Conservation (phyloP, 2,329 filamentous ascomycete genomes). For the Exserohilum turcica region DNA sequence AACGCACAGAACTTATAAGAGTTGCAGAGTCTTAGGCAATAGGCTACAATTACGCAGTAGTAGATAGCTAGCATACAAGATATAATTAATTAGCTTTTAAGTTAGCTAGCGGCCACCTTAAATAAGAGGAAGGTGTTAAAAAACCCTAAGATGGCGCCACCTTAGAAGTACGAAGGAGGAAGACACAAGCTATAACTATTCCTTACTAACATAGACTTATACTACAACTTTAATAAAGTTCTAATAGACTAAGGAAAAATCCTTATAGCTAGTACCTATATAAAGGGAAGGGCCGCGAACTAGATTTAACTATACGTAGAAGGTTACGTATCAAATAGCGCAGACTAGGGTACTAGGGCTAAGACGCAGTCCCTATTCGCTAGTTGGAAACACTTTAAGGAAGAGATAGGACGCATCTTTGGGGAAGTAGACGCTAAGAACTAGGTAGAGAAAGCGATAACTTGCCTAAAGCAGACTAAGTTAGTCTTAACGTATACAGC, state of each 20-base stretch:
- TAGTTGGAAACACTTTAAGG: neutral
- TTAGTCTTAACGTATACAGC: neutral
- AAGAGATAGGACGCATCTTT: neutral
- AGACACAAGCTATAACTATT: neutral
- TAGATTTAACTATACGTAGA: neutral
- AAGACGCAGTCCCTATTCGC: neutral
- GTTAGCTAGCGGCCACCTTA: neutral
- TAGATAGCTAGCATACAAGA: neutral
- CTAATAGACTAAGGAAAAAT: neutral
- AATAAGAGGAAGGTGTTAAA: neutral
- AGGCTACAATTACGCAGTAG: neutral
- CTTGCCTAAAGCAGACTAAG: neutral
- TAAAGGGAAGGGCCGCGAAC: neutral
- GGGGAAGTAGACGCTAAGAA: neutral
- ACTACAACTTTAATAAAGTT: neutral
- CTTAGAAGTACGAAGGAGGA: neutral
- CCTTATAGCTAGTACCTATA: neutral
- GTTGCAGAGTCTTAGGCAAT: neutral
- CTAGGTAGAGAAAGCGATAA: neutral
- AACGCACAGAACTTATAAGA: neutral
- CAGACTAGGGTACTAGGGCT: neutral
- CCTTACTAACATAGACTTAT: neutral
- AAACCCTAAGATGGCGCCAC: neutral
- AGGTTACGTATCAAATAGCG: neutral
- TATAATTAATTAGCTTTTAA: neutral